Evolutionary conservation across 192 early-diverging fungal species (phyloP).

Genomic region (Entrophospora sp.): DNA sequence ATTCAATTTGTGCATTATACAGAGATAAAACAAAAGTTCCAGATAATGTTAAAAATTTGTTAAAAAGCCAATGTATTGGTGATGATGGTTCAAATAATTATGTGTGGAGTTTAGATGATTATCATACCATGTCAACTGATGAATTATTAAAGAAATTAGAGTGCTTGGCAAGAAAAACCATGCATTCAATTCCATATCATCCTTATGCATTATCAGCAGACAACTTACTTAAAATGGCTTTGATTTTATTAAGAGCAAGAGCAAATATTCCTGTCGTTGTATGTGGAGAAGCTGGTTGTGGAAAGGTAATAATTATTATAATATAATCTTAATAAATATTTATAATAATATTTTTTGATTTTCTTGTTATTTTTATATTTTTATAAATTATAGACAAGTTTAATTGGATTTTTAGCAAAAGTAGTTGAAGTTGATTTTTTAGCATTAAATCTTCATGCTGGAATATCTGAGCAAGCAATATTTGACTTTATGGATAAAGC

Average conservation of each 20-base stretch:
- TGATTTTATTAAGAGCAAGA: slow-evolving; percentile 14
- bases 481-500: not conserved
- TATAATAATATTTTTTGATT: too few relatives aligned
- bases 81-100: not conserved
- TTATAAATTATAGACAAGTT: slow-evolving; percentile 4
- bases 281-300: slow-evolving; percentile 20
- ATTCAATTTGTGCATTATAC: slow-evolving; percentile 18
- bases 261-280: slow-evolving; percentile 19
- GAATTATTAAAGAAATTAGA: not conserved
- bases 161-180: slow-evolving; percentile 1
- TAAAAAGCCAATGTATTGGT: slow-evolving; percentile 7
- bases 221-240: slow-evolving; percentile 20
- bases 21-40: not conserved
- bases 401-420: slow-evolving; percentile 5
- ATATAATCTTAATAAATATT: too few relatives aligned
- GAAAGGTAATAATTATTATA: slow-evolving; percentile 21
- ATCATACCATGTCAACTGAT: not conserved
- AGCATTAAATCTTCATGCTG: slow-evolving; percentile 11
- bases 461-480: not conserved
- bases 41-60: slow-evolving; percentile 16
- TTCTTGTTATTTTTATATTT: not conserved
- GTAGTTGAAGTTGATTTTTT: slow-evolving; percentile 15
- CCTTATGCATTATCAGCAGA: slow-evolving; percentile 13
- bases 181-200: not conserved
- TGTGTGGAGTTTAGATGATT: slow-evolving; percentile 11